Evolutionary conservation across 2,329 filamentous ascomycete genomes (phyloP), one percentile per base, ranked within the genome.

Genomic region (Whalleya microplaca): DNA sequence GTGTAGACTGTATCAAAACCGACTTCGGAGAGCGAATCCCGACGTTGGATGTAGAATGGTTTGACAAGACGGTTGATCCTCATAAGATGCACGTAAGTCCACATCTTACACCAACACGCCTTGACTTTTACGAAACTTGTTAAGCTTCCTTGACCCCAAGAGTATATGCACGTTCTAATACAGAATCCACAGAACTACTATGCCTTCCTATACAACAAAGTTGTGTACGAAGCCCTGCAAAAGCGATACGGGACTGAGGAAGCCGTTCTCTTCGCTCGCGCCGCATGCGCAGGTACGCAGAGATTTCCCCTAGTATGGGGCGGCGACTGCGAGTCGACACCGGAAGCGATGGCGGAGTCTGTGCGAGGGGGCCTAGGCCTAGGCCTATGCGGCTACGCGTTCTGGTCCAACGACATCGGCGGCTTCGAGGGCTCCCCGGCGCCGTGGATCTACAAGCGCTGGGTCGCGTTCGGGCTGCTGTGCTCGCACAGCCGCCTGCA

Each of bases 11-110:
- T 55, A 84, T 91, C 78, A 91, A 91, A 75, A 91, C 88, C 7
- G 88, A 91, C 68, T 91, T 91, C 70, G 88, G 87, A 52, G 88
- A 91, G 74, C 81, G 88, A 21, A 86, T 91, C 51, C 88, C 88
- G 0, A 83, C 81, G 4, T 78, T 81, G 47, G 84, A 88, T 62
- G 83, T 90, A 5, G 78, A 82, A 61, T 91, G 87, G 81, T 77
- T 84, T 66, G 86, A 90, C 64, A 67, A 75, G 46, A 77, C 76
- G 4, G 72, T 78, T 42, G 86, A 90, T 64, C 81, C 87, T 1
- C 76, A 76, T 48, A 83, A 82, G 64, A 91, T 91, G 88, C 89
- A 91, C 75, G 65, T 68, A 51, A 56, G 65, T 61, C 43, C 6
- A 27, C n/a, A 8, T 14, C 18, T 9, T 21, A 10, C 8, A n/a